Percentiles rank a stretch among this genome's conserved stretches.
Evolutionary conservation across 345 rosid species (phyloP).

Genomic region (Anastatica hierochuntica): DNA sequence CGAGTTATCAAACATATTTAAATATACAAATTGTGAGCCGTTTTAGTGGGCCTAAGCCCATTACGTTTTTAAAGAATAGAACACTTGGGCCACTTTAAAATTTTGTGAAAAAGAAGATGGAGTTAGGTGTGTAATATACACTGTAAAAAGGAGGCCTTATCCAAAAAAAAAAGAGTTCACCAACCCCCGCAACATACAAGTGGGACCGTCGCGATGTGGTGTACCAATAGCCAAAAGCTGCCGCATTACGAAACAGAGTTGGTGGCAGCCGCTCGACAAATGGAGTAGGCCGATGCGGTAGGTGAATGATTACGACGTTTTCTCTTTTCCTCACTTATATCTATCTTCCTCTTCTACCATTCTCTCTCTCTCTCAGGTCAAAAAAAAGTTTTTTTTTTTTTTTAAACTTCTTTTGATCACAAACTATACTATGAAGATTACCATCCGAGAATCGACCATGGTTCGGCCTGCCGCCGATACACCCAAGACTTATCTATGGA

Average conservation of each 20-base stretch:
- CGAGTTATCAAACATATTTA: too few species aligned
- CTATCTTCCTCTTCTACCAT: neutral
- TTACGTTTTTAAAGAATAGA: too few species aligned
- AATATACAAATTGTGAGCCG: too few species aligned
- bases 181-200: too few species aligned
- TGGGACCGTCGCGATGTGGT: too few species aligned
- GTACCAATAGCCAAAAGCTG: too few species aligned
- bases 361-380: neutral
- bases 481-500: conserved; percentile 55
- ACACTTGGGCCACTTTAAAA: too few species aligned
- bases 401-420: neutral
- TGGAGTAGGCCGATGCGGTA: conserved; percentile 24
- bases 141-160: too few species aligned
- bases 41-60: too few species aligned
- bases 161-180: too few species aligned
- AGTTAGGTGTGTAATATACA: too few species aligned
- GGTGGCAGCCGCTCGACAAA: conserved; percentile 13
- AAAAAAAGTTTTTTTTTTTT: neutral
- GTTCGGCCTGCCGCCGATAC: conserved; percentile 68
- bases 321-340: neutral
- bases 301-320: conserved; percentile 25
- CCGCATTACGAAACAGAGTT: conserved; percentile 8
- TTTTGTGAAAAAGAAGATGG: too few species aligned
- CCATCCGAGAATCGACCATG: conserved; percentile 57
- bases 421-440: conserved; percentile 36